These are phyloP conservation scores for Mariannaea sp. DNA, from an alignment of 2,329 filamentous ascomycete genomes.

Conservation along the genomic window DNA sequence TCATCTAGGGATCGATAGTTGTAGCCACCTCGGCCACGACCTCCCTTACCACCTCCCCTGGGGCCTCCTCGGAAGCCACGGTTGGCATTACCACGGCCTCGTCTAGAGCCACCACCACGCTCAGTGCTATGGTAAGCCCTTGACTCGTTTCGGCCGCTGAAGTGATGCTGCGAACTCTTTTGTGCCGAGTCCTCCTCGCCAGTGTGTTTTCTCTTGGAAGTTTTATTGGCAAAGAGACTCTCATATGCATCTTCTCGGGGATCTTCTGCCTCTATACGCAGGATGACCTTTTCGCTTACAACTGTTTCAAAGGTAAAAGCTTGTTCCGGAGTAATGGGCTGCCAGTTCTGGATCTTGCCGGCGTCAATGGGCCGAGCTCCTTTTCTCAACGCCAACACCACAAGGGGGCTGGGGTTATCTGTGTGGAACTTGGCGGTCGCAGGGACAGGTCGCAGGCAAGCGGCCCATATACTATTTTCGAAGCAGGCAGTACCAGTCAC, in stretches of 20 bases:
- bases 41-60: constrained; percentile 49
- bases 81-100: constrained; percentile 44
- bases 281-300: constrained; percentile 83
- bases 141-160: constrained; percentile 48
- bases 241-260: constrained; percentile 66
- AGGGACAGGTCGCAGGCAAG: constrained; percentile 73
- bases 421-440: constrained; percentile 72
- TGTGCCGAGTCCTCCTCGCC: constrained; percentile 51
- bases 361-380: constrained; percentile 80
- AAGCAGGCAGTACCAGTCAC: constrained; percentile 75
- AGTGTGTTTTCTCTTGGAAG: constrained; percentile 62
- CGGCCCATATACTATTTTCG: constrained; percentile 88
- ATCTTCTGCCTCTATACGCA: constrained; percentile 78
- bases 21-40: constrained; percentile 55
- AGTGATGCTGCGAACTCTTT: constrained; percentile 41
- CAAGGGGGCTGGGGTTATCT: constrained; percentile 76
- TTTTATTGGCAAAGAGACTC: constrained; percentile 63
- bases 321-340: constrained; percentile 71
- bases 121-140: constrained; percentile 51
- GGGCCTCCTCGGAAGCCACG: constrained; percentile 47
- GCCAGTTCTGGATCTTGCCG: constrained; percentile 81
- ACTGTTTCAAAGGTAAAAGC: constrained; percentile 79
- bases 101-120: constrained; percentile 44
- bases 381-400: constrained; percentile 81
- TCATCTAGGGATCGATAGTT: constrained; percentile 73